phyloP scores from a whole-genome alignment of 1,139 yeast species.

The Sugiyamaella sp. region DNA sequence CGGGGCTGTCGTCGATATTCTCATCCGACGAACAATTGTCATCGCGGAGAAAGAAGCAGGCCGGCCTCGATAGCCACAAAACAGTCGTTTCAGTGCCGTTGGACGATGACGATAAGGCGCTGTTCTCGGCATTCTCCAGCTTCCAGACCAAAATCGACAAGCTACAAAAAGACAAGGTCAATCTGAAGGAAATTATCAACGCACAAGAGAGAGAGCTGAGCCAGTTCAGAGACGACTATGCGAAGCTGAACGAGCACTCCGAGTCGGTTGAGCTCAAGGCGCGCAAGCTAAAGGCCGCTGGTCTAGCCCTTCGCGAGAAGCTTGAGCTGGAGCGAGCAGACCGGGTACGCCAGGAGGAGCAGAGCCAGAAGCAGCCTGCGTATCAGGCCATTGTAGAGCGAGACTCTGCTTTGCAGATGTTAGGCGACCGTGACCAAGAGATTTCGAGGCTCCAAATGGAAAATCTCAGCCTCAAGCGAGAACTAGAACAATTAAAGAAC shows the following conservation, averaged over 20 bases:
- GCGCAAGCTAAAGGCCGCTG: conserved; percentile 30
- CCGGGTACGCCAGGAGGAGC: conserved; percentile 11
- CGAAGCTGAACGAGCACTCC: conserved; percentile 21
- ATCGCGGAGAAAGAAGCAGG: conserved; percentile 21
- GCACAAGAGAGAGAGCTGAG: conserved; percentile 26
- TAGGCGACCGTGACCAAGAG: conserved; percentile 16
- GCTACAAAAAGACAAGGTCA: conserved; percentile 30
- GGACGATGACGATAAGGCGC: conserved; percentile 36
- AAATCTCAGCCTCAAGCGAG: conserved; percentile 4
- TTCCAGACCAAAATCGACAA: conserved; percentile 33
- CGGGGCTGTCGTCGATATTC: conserved; percentile 35
- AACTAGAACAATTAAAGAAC: background rate
- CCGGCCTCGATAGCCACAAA: conserved; percentile 32
- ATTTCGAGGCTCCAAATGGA: conserved; percentile 19
- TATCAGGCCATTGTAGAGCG: conserved; percentile 20
- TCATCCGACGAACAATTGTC: conserved; percentile 29
- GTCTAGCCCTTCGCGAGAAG: conserved; percentile 27
- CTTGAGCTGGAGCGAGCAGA: conserved; percentile 7
- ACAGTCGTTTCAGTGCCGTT: conserved; percentile 35
- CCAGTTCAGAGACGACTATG: conserved; percentile 20
- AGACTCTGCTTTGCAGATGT: conserved; percentile 13
- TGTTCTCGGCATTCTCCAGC: conserved; percentile 35
- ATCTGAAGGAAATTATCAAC: conserved; percentile 21
- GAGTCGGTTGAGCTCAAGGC: conserved; percentile 29
- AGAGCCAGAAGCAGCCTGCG: conserved; percentile 20